Evolutionary conservation across 495 filamentous ascomycete species (phyloP), one percentile per base, ranked within the genome.

Genomic region (Bacidia gigantensis): DNA sequence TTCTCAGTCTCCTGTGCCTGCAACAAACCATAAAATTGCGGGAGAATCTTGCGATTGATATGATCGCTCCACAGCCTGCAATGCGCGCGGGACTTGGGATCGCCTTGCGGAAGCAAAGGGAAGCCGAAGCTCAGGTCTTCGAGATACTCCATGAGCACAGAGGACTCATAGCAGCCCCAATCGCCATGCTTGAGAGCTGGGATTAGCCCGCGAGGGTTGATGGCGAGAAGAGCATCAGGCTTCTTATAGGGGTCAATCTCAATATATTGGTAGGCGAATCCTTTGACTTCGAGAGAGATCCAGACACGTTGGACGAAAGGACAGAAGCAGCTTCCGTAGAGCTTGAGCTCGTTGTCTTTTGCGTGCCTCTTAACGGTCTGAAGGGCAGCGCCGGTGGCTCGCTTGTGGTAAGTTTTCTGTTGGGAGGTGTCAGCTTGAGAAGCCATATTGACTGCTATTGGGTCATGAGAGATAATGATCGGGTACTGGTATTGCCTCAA

Each of bases 301-400:
- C 90, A 97, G 18, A 95, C 87, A 11, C 90, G 82, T 67, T 96
- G 89, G 1, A 92, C 88, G 65, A 95, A 95, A 3, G 82, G 81
- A 62, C 89, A 95, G 65, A 95, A 95, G 67, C 88, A 93, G 61
- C 83, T 86, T 42, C 87, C 87, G 67, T 82, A 95, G 5, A 97
- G 68, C 67, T 89, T 92, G 38, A 95, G 67, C 20, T 82, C 81
- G 49, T 78, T 65, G 3, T 86, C 83, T 54, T 80, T 77, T 12
- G 76, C 72, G 58, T 86, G 89, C 26, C 74, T 80, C 59, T 78
- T 75, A 2, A 61, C 87, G n/a, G 90, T 95, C 43, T 66, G 66
- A 18, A 82, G 70, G 41, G 90, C 90, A 52, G 69, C 62, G 12
- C 90, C 89, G 12, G 86, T 87, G 23, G 89, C 80, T 63, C 84